A percentile compares a stretch with the other conserved stretches of the same genome.
phyloP scores from a whole-genome alignment of 139 green algal genomes.

The Asterochloris sp. region DNA sequence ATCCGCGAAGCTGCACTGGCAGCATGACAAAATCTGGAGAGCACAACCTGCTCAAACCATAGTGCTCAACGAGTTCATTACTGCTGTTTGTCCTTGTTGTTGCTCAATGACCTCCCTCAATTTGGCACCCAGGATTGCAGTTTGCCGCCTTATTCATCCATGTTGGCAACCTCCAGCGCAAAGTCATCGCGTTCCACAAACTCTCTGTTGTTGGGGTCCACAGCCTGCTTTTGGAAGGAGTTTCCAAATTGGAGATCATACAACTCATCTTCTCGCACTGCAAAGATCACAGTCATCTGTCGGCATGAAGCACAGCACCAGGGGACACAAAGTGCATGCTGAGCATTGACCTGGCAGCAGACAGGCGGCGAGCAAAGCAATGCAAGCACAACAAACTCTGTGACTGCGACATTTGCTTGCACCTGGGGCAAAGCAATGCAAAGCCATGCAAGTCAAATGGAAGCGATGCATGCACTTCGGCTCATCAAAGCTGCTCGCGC shows the following conservation, averaged over 20 bases:
- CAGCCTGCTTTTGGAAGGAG: conserved; percentile 65
- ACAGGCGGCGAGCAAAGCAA: neutral
- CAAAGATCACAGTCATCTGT: too few species aligned
- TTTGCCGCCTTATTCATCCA: conserved; percentile 61
- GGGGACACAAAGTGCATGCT: too few species aligned
- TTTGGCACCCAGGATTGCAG: neutral
- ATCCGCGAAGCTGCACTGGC: too few species aligned
- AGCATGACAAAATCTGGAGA: neutral
- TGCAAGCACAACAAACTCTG: neutral
- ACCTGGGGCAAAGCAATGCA: too few species aligned
- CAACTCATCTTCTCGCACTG: conserved; percentile 90
- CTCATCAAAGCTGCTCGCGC: too few species aligned
- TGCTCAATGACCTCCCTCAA: too few species aligned
- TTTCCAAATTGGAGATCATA: conserved; percentile 96
- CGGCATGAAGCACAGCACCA: too few species aligned
- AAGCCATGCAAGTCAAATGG: neutral
- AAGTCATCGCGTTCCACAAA: conserved; percentile 85
- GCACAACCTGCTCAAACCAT: neutral
- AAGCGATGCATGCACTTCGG: neutral
- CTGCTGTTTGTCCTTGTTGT: too few species aligned
- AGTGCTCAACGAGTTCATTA: neutral
- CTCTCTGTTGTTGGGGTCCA: conserved; percentile 52
- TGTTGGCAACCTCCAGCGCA: conserved; percentile 81
- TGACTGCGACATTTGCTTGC: neutral
- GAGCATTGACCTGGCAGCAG: too few species aligned